Base-by-base conservation (phyloP, 1,284 basidiomycete genomes). In the Pterulicium gracile region DNA sequence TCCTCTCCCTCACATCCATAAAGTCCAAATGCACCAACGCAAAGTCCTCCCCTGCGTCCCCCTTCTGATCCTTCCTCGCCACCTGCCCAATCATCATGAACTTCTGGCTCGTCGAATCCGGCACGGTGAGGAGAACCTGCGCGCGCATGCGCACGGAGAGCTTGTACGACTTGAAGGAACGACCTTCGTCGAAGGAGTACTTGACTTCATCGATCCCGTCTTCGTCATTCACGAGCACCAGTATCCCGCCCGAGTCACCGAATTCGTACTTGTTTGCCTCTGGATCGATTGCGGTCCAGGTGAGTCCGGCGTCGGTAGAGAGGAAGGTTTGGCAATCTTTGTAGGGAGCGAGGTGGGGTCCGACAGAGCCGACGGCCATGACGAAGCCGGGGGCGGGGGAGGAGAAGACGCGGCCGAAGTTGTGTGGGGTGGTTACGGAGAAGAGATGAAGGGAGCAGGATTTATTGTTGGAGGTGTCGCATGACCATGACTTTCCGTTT, bases 241-340 rank as follows among this genome's bases (percentile, higher is more conserved):
- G 65, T 24, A 98, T 73, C 52, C 84, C 86, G 1, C 95, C 85
- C 60, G 71, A 76, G 58, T 97, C 95, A 14, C 95, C 95, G 62
- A 98, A 95, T 62, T 97, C 93, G 60, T 97, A 97, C 65, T 92
- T 91, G 62, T 92, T 84, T 0, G 95, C 88, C 17, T 85, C 82
- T 48, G 68, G 69, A 35, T 71, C 70, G 5, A 87, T 73, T 82
- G 90, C 90, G 23, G 58, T 69, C 95, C 95, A 98, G 0, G 77
- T 79, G 4, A 92, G 56, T 2, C 95, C 95, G 0, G 86, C 94
- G 56, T 98, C 91, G 0, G 76, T 88, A 55, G 87, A 91, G 50
- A 98, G 62, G 69, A 94, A 98, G 0, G 95, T 98, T 57, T 97
- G 91, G 59, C 88, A 87, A 27, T 96, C 86, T 44, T 88, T 81